Evolutionary conservation across 192 early-diverging fungal genomes (phyloP).

Genomic region (Backusella tarrabulga): DNA sequence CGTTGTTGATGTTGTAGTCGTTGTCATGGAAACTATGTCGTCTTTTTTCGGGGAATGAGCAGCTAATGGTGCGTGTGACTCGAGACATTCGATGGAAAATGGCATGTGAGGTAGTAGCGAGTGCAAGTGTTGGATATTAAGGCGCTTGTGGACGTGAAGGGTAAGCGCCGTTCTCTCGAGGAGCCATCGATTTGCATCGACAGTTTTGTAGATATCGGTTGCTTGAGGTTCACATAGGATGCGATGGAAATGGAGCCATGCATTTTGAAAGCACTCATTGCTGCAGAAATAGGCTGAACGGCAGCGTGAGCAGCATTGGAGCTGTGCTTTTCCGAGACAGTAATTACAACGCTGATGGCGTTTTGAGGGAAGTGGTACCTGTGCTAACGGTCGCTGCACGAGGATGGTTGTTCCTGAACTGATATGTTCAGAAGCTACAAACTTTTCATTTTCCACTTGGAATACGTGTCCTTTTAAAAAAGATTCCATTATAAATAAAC

Average conservation of each 20-base stretch:
- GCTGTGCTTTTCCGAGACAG: slow-evolving; percentile 19
- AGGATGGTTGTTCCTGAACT: background rate
- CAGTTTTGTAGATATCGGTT: slow-evolving; percentile 11
- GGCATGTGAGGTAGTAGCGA: slow-evolving; percentile 14
- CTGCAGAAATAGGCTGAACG: slow-evolving; percentile 32
- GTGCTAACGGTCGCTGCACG: slow-evolving; percentile 2
- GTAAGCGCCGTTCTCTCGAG: slow-evolving; percentile 18
- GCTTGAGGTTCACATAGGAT: slow-evolving; percentile 20
- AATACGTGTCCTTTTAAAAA: background rate
- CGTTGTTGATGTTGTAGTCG: background rate
- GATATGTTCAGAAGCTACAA: background rate
- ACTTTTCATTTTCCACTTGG: background rate
- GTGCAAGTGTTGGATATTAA: slow-evolving; percentile 25
- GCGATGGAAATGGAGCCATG: slow-evolving; percentile 27
- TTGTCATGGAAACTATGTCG: background rate
- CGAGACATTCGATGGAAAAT: slow-evolving; percentile 16
- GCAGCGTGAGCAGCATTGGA: slow-evolving; percentile 33
- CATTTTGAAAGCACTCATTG: slow-evolving; percentile 30
- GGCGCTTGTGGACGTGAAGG: slow-evolving; percentile 13
- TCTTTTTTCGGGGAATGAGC: background rate
- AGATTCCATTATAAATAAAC: background rate
- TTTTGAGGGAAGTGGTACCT: slow-evolving; percentile 21
- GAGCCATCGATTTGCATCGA: slow-evolving; percentile 21
- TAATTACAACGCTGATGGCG: slow-evolving; percentile 27
- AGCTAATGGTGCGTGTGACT: background rate